Conservation (phyloP, 139 green algal genomes). For the Coelastrella sp. region DNA sequence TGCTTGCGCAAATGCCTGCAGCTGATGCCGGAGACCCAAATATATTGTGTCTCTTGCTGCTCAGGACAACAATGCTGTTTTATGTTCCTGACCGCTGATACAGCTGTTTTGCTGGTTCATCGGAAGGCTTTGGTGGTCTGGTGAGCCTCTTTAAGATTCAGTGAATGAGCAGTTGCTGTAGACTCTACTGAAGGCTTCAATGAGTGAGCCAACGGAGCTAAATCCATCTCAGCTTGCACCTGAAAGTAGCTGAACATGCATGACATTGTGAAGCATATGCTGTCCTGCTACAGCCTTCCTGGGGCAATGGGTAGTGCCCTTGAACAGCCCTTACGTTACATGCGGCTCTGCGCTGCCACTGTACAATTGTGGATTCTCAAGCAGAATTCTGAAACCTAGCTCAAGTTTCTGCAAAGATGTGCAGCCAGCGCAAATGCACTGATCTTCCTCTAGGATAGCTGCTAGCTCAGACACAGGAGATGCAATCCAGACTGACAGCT, state of each 20-base stretch:
- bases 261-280: background rate
- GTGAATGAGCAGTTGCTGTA: background rate
- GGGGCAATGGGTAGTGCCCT: background rate
- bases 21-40: background rate
- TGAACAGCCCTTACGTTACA: background rate
- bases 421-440: background rate
- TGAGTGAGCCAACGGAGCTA: background rate
- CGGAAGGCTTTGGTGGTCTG: background rate
- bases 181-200: no score
- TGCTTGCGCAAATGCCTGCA: background rate
- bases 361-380: background rate
- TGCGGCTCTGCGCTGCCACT: background rate
- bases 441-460: background rate
- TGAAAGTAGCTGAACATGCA: background rate
- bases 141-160: background rate
- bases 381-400: background rate
- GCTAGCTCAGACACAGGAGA: background rate
- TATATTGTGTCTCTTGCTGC: background rate
- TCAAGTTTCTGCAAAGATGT: background rate
- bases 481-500: background rate
- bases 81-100: background rate
- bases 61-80: background rate
- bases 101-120: background rate
- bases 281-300: background rate
- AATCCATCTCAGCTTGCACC: background rate